These are phyloP conservation scores for Pichia californica DNA, from an alignment of 805 yeast genomes.

Conservation along the genomic window DNA sequence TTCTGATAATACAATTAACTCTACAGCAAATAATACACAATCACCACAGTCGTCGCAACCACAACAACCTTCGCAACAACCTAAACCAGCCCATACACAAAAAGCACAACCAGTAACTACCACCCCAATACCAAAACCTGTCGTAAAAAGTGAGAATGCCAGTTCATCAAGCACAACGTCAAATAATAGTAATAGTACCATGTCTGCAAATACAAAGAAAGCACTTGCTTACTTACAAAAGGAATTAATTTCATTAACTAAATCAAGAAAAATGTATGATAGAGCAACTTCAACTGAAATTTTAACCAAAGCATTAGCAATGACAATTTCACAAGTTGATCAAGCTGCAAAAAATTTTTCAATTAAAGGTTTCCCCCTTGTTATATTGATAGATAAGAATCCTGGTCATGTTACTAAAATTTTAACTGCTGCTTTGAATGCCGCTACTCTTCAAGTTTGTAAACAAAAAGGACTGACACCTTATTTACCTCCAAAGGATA, in stretches of 20 bases:
- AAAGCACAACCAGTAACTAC: neutral
- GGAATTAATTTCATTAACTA: slow-evolving; percentile 73
- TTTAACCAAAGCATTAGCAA: slow-evolving; percentile 84
- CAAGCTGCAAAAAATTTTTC: slow-evolving; percentile 85
- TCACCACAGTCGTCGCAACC: too few relatives aligned
- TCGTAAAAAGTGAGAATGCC: too few relatives aligned
- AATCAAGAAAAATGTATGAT: slow-evolving; percentile 67
- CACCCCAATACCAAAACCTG: neutral
- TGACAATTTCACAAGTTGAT: slow-evolving; percentile 85
- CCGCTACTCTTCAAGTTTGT: slow-evolving; percentile 59
- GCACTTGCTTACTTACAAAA: slow-evolving; percentile 81
- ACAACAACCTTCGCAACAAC: too few relatives aligned
- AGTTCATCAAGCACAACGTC: too few relatives aligned
- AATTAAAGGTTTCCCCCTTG: slow-evolving; percentile 69
- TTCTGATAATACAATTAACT: too few relatives aligned
- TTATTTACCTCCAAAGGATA: slow-evolving; percentile 14
- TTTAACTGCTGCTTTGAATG: slow-evolving; percentile 73
- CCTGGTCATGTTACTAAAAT: slow-evolving; percentile 77
- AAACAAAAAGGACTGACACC: slow-evolving; percentile 42
- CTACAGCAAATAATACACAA: too few relatives aligned
- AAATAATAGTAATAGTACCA: neutral
- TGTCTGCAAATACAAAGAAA: slow-evolving; percentile 44
- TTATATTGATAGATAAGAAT: slow-evolving; percentile 71
- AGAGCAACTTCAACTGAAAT: slow-evolving; percentile 80
- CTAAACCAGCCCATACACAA: too few relatives aligned